phyloP scores from a whole-genome alignment of 192 early-diverging fungal species.

The Backusella macrospora region DNA sequence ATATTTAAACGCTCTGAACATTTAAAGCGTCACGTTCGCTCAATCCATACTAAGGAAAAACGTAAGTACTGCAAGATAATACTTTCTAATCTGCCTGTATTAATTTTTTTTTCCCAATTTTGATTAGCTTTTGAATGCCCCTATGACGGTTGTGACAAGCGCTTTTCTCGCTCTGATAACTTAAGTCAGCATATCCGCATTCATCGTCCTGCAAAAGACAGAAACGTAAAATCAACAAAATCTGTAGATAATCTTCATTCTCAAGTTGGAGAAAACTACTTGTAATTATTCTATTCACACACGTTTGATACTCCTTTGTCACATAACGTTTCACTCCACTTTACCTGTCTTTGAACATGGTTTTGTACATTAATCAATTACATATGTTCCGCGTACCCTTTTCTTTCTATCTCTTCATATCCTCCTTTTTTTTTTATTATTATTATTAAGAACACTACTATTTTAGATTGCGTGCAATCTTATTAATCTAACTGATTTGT shows the following conservation, averaged over 20 bases:
- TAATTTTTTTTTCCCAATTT: not conserved
- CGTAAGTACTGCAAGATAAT: conserved; percentile 44
- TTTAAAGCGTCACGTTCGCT: conserved; percentile 59
- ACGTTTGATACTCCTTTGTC: conserved; percentile 1
- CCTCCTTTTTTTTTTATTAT: not conserved
- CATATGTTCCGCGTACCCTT: not conserved
- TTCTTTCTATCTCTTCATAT: not conserved
- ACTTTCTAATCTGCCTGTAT: not conserved
- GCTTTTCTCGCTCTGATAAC: conserved; percentile 57
- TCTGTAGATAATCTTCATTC: conserved; percentile 5
- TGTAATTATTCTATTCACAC: not conserved
- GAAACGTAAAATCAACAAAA: not conserved
- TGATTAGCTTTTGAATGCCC: conserved; percentile 49
- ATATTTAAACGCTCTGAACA: conserved; percentile 63
- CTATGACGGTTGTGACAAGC: conserved; percentile 47
- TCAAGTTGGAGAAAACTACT: not conserved
- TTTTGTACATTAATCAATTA: conserved; percentile 1
- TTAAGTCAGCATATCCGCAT: conserved; percentile 56
- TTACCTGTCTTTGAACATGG: not conserved
- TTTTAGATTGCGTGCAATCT: conserved; percentile 13
- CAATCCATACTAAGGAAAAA: conserved; percentile 62
- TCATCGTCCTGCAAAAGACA: conserved; percentile 45
- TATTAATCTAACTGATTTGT: not conserved
- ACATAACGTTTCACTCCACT: not conserved
- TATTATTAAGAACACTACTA: not conserved